Conservation (phyloP, 2,329 filamentous ascomycete genomes). For the Nothophaeocryptopus gaeumannii region DNA sequence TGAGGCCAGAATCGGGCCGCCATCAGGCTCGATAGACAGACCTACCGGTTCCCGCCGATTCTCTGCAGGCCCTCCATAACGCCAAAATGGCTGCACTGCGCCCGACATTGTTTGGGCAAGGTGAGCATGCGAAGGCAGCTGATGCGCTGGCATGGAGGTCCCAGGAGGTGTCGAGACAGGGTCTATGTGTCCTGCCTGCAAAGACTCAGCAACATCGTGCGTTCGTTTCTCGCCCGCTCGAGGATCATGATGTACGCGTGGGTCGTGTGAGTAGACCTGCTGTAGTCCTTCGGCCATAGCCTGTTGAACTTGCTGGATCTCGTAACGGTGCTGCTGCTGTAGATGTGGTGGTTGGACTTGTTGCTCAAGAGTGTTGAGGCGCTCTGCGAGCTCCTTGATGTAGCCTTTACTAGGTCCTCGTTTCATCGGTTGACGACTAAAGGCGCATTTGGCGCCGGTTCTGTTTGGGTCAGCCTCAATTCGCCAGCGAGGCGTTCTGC, state of each 20-base stretch:
- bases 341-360: conserved; percentile 53
- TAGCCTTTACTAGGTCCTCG: conserved; percentile 84
- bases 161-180: conserved; percentile 10
- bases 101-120: conserved; percentile 8
- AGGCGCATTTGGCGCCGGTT: conserved; percentile 73
- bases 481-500: neutral
- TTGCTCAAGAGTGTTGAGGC: conserved; percentile 77
- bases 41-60: conserved; percentile 30
- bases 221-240: conserved; percentile 33
- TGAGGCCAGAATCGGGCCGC: conserved; percentile 20
- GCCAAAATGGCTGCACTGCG: conserved; percentile 27
- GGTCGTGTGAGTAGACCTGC: conserved; percentile 14
- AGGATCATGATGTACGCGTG: conserved; percentile 24
- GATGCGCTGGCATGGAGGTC: conserved; percentile 12
- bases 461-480: neutral
- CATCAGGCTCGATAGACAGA: conserved; percentile 28
- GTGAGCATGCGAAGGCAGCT: conserved; percentile 13
- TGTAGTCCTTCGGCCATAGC: conserved; percentile 27
- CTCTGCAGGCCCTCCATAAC: conserved; percentile 19
- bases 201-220: conserved; percentile 28
- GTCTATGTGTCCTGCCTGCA: conserved; percentile 22
- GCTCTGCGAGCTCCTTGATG: conserved; percentile 86
- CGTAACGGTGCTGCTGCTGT: conserved; percentile 29
- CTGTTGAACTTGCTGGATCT: conserved; percentile 33
- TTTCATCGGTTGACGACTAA: conserved; percentile 80